A percentile compares a stretch with the other conserved stretches of the same genome.
Conservation (phyloP, 768 basidiomycete species). For the Phlegmacium glaucopus region DNA sequence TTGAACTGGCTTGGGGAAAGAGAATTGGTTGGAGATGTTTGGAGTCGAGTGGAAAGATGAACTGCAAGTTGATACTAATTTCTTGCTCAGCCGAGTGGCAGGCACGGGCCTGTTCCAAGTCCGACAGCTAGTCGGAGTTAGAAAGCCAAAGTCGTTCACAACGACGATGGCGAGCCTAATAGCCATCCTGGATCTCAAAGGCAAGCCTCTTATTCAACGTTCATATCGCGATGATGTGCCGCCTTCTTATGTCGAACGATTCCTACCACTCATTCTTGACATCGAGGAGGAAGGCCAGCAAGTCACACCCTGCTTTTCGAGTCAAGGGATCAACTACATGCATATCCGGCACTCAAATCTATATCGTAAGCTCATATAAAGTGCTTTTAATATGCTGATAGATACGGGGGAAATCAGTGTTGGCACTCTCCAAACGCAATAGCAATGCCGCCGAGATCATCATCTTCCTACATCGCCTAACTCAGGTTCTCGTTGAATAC, state of each 20-base stretch:
- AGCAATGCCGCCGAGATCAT: conserved; percentile 95
- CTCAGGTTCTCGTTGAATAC: conserved; percentile 92
- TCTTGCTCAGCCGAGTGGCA: no score
- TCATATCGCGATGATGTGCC: conserved; percentile 97
- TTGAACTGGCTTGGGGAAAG: conserved; percentile 63
- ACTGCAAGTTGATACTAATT: no score
- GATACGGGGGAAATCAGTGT: conserved; percentile 47
- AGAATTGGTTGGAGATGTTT: conserved; percentile 45
- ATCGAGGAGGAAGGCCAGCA: conserved; percentile 97
- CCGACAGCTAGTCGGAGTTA: no score
- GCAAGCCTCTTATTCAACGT: conserved; percentile 95
- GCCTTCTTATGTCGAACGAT: conserved; percentile 84
- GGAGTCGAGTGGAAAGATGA: conserved; percentile 56
- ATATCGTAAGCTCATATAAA: conserved; percentile 64
- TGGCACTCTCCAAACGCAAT: conserved; percentile 95
- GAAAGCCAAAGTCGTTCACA: no score
- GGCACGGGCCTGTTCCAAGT: no score
- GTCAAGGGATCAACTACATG: conserved; percentile 96
- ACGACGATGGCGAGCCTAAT: conserved; percentile 58
- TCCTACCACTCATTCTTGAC: conserved; percentile 89
- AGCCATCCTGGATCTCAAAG: conserved; percentile 97
- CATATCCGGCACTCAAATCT: conserved; percentile 98
- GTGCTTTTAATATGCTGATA: not conserved
- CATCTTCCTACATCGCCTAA: conserved; percentile 92
- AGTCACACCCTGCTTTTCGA: conserved; percentile 94